A percentile compares a stretch with the other conserved stretches of the same genome.
Evolutionary conservation across 257 asterid genomes (phyloP).

Genomic region (Eustoma russellianum): DNA sequence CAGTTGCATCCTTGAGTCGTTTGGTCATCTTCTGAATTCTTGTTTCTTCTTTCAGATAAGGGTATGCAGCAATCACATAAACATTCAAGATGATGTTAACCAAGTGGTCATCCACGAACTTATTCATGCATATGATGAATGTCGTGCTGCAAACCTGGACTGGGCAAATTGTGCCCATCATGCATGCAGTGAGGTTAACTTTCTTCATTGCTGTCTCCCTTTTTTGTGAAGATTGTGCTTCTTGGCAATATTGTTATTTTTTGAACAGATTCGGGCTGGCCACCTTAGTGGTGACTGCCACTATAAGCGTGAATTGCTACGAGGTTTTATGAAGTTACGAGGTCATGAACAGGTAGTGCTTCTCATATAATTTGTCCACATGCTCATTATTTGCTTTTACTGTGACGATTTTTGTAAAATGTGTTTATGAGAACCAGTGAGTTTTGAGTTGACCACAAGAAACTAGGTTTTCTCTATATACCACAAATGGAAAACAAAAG

Average conservation of each 20-base stretch:
- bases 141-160: slow-evolving; percentile 74
- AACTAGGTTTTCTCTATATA: too few species aligned
- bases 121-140: slow-evolving; percentile 89
- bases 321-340: slow-evolving; percentile 54
- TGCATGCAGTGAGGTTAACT: slow-evolving; percentile 76
- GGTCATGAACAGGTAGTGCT: slow-evolving; percentile 74
- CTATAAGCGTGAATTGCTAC: slow-evolving; percentile 74
- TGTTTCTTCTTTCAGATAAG: slow-evolving; percentile 30
- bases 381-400: not conserved
- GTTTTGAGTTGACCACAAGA: too few species aligned
- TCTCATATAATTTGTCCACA: not conserved
- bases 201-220: not conserved
- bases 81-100: slow-evolving; percentile 72
- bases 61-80: slow-evolving; percentile 69
- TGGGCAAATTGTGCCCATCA: slow-evolving; percentile 90
- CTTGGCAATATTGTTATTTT: not conserved
- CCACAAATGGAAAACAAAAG: too few species aligned
- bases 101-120: slow-evolving; percentile 94
- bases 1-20: not conserved
- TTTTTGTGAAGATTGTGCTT: too few species aligned
- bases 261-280: slow-evolving; percentile 65
- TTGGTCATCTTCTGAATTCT: not conserved
- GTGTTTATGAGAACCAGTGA: too few species aligned
- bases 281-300: slow-evolving; percentile 98
- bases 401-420: too few species aligned